Conservation (phyloP, 1,284 basidiomycete species). For the Psilocybe mexicana region DNA sequence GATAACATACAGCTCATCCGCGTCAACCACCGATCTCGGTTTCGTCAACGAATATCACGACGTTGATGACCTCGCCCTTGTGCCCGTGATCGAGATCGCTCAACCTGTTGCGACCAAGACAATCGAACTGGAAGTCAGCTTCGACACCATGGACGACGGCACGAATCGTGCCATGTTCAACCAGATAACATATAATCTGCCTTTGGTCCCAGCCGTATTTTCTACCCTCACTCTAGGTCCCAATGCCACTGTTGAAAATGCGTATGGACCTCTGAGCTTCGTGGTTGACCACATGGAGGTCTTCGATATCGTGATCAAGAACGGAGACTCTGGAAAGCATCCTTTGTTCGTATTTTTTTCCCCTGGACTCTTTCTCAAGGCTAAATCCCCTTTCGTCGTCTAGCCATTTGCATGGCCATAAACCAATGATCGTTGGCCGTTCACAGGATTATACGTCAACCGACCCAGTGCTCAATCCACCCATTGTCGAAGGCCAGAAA, state of each 20-base stretch:
- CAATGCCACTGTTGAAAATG: slow-evolving; percentile 65
- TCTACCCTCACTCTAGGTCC: slow-evolving; percentile 75
- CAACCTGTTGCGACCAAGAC: slow-evolving; percentile 50
- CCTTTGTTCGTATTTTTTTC: slow-evolving; percentile 65
- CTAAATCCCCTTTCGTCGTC: background rate
- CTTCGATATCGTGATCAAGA: slow-evolving; percentile 81
- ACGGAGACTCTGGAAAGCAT: slow-evolving; percentile 76
- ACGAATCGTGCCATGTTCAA: slow-evolving; percentile 80
- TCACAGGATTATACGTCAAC: slow-evolving; percentile 73
- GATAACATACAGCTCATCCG: slow-evolving; percentile 61
- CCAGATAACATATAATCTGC: slow-evolving; percentile 67
- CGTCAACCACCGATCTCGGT: slow-evolving; percentile 50
- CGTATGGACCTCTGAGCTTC: slow-evolving; percentile 82
- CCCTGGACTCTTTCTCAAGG: background rate
- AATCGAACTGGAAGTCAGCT: slow-evolving; percentile 58
- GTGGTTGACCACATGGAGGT: slow-evolving; percentile 76
- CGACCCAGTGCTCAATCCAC: slow-evolving; percentile 82
- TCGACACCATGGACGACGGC: slow-evolving; percentile 78
- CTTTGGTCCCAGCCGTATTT: slow-evolving; percentile 73
- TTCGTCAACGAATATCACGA: slow-evolving; percentile 53
- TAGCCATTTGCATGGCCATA: slow-evolving; percentile 84
- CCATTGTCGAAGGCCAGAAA: slow-evolving; percentile 67
- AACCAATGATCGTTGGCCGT: slow-evolving; percentile 77
- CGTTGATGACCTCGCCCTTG: slow-evolving; percentile 62
- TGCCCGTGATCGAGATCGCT: slow-evolving; percentile 51